These are phyloP conservation scores for Endoconidiophora polonica DNA, from an alignment of 2,329 filamentous ascomycete species.

Conservation along the genomic window DNA sequence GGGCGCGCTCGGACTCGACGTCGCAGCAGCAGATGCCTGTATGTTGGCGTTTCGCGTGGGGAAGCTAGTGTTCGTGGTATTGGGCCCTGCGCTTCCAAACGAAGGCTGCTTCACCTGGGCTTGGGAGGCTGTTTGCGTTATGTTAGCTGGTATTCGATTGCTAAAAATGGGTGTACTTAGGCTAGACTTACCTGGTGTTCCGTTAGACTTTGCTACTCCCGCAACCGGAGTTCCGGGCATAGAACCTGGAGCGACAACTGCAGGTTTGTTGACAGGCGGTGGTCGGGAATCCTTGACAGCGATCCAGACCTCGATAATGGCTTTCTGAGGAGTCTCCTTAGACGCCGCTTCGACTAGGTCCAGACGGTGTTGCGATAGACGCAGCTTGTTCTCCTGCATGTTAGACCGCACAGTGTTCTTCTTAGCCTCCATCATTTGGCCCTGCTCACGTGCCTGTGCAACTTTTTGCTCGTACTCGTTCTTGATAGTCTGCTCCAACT, in stretches of 20 bases:
- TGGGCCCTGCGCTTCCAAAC: background rate
- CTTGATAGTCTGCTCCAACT: constrained; percentile 31
- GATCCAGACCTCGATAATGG: constrained; percentile 73
- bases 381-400: constrained; percentile 56
- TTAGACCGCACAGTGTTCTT: constrained; percentile 60
- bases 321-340: constrained; percentile 65
- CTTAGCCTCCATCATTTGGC: constrained; percentile 57
- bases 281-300: constrained; percentile 11
- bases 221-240: constrained; percentile 1
- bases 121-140: constrained; percentile 12
- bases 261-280: constrained; percentile 12
- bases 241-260: background rate
- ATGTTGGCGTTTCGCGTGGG: constrained; percentile 5
- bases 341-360: constrained; percentile 67
- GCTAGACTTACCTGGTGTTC: background rate
- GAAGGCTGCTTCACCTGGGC: constrained; percentile 9
- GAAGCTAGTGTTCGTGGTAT: background rate
- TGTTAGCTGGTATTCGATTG: background rate
- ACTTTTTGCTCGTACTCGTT: constrained; percentile 37
- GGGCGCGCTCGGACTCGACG: background rate
- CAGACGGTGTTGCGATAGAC: constrained; percentile 51
- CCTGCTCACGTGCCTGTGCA: constrained; percentile 39
- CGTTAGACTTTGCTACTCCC: constrained; percentile 6
- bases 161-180: background rate
- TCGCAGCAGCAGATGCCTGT: constrained; percentile 13